Percentiles rank a stretch among this genome's conserved stretches.
Conservation (phyloP, 371 early-diverging fungal genomes). For the Umbelopsis sp. region DNA sequence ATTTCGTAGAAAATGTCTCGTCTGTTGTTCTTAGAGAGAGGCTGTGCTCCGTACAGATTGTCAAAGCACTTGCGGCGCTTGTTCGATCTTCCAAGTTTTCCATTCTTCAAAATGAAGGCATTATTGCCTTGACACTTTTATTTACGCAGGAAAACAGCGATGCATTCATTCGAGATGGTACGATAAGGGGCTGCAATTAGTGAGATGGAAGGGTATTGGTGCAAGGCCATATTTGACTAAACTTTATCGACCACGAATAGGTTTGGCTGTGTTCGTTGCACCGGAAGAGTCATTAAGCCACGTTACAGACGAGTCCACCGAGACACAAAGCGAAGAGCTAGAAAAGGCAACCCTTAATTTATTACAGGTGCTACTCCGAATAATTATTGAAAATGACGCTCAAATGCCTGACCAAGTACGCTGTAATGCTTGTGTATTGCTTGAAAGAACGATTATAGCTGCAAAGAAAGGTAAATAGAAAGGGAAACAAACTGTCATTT, state of each 20-base stretch:
- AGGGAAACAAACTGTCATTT: too few relatives aligned
- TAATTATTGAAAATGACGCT: constrained; percentile 33
- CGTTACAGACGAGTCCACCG: constrained; percentile 22
- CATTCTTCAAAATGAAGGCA: constrained; percentile 66
- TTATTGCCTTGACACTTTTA: constrained; percentile 59
- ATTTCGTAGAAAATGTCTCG: constrained; percentile 24
- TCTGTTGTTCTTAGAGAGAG: constrained; percentile 37
- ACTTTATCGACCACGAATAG: constrained; percentile 26
- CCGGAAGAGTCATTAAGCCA: constrained; percentile 22
- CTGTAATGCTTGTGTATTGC: constrained; percentile 56
- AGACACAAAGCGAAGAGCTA: constrained; percentile 24
- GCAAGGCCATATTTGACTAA: constrained; percentile 7
- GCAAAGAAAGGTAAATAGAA: constrained; percentile 36
- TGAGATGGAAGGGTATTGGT: not conserved
- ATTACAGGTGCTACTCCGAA: constrained; percentile 46
- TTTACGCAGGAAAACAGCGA: constrained; percentile 38
- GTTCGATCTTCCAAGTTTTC: constrained; percentile 56
- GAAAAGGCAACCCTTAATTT: constrained; percentile 36
- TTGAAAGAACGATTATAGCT: constrained; percentile 48
- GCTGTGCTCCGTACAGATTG: constrained; percentile 39
- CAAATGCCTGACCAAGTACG: constrained; percentile 53
- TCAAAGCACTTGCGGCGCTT: constrained; percentile 54
- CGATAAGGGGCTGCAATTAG: not conserved
- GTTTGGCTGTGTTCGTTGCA: constrained; percentile 27
- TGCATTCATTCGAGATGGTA: constrained; percentile 28